Conservation (phyloP, 768 basidiomycete genomes). For the Leccinum barrowsii region DNA sequence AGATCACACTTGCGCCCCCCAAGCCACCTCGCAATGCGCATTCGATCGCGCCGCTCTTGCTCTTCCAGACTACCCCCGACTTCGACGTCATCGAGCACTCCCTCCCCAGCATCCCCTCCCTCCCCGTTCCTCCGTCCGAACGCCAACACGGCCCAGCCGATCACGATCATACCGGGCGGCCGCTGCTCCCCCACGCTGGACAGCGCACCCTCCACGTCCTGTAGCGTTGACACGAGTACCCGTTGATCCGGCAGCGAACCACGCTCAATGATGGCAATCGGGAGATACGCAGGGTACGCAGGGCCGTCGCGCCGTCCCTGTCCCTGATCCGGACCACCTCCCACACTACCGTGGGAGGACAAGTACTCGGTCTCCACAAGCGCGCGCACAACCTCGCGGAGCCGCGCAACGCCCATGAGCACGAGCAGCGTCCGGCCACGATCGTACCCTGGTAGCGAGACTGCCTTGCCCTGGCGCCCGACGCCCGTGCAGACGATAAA, state of each 20-base stretch:
- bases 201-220: slow-evolving; percentile 65
- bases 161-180: slow-evolving; percentile 93
- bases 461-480: slow-evolving; percentile 77
- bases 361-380: slow-evolving; percentile 33
- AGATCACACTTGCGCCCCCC: slow-evolving; percentile 55
- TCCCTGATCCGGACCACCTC: no score
- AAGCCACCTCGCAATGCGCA: slow-evolving; percentile 59
- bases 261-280: slow-evolving; percentile 92
- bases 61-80: slow-evolving; percentile 16
- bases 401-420: slow-evolving; percentile 93
- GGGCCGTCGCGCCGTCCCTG: slow-evolving; percentile 44
- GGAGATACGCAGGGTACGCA: slow-evolving; percentile 70
- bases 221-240: slow-evolving; percentile 73
- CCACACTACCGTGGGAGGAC: no score
- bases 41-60: slow-evolving; percentile 26
- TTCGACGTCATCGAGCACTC: slow-evolving; percentile 60
- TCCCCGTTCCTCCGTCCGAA: slow-evolving; percentile 34
- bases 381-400: slow-evolving; percentile 65
- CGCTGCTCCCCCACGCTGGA: slow-evolving; percentile 79
- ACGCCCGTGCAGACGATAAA: slow-evolving; percentile 94
- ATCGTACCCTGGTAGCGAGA: slow-evolving; percentile 85
- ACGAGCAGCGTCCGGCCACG: slow-evolving; percentile 77
- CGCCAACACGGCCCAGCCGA: slow-evolving; percentile 88
- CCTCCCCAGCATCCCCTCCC: slow-evolving; percentile 59
- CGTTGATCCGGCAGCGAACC: slow-evolving; percentile 95